A percentile compares a stretch with the other conserved stretches of the same genome.
Conservation (phyloP, 1,139 yeast species). For the Lodderomyces margitis region DNA sequence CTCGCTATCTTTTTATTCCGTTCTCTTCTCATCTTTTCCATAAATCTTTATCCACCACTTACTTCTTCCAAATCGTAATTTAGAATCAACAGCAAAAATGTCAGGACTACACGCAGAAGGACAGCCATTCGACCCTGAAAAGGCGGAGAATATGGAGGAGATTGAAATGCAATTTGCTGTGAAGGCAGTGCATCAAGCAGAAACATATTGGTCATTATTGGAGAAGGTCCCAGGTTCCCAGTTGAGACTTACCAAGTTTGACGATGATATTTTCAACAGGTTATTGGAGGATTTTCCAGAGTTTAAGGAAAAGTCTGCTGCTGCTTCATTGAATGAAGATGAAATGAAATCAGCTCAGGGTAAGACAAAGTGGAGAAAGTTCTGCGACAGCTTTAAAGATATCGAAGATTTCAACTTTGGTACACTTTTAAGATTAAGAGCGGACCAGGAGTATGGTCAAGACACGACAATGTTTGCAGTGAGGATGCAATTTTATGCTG, state of each 20-base stretch:
- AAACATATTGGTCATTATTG: slow-evolving; percentile 85
- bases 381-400: slow-evolving; percentile 79
- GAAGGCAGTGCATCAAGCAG: slow-evolving; percentile 94
- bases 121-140: slow-evolving; percentile 39
- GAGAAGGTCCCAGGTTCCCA: slow-evolving; percentile 74
- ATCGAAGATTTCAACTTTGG: slow-evolving; percentile 95
- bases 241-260: slow-evolving; percentile 73
- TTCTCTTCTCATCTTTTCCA: slow-evolving; percentile 3
- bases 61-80: background rate
- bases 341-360: slow-evolving; percentile 79
- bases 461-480: slow-evolving; percentile 86
- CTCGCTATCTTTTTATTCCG: background rate
- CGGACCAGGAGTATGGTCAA: slow-evolving; percentile 75
- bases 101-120: background rate
- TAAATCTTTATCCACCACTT: background rate
- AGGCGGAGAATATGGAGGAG: slow-evolving; percentile 59
- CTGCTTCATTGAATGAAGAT: slow-evolving; percentile 64
- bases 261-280: slow-evolving; percentile 76
- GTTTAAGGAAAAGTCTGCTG: slow-evolving; percentile 56
- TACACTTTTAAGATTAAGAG: slow-evolving; percentile 74
- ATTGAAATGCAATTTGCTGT: slow-evolving; percentile 97
- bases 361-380: slow-evolving; percentile 88
- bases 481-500: slow-evolving; percentile 90
- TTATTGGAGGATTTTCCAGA: slow-evolving; percentile 83
- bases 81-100: background rate